These are phyloP conservation scores for Rhizomucor miehei DNA, from an alignment of 371 early-diverging fungal species.

Conservation along the genomic window DNA sequence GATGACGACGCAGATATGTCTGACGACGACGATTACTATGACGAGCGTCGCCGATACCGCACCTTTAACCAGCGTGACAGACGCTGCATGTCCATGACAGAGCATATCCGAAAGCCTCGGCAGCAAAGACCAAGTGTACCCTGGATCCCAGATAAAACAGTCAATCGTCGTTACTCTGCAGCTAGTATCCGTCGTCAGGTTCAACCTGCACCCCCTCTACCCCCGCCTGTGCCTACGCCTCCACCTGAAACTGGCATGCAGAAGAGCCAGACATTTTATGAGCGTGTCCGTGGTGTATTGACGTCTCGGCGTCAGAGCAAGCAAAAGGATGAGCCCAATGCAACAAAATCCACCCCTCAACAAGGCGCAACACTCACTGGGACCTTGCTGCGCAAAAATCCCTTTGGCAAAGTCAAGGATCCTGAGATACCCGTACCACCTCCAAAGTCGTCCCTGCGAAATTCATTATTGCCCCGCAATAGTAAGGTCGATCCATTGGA, in stretches of 20 bases:
- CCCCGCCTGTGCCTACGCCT: not conserved
- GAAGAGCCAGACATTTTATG: constrained; percentile 43
- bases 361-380: constrained; percentile 21
- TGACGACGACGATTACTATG: constrained; percentile 21
- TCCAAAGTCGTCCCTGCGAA: constrained; percentile 28
- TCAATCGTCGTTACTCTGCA: constrained; percentile 12
- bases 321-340: constrained; percentile 3
- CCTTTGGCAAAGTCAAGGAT: constrained; percentile 21
- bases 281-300: constrained; percentile 28
- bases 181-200: constrained; percentile 11
- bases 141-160: constrained; percentile 19
- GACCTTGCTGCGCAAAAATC: constrained; percentile 40
- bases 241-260: constrained; percentile 16
- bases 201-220: not conserved
- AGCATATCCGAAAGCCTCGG: constrained; percentile 16
- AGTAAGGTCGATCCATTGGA: constrained; percentile 29
- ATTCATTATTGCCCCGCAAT: constrained; percentile 24
- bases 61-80: constrained; percentile 33
- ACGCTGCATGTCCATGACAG: constrained; percentile 36
- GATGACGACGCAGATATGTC: constrained; percentile 26
- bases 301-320: constrained; percentile 21
- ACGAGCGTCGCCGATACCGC: constrained; percentile 26
- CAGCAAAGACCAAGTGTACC: constrained; percentile 6
- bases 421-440: constrained; percentile 17
- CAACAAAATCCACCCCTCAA: not conserved